phyloP scores from a whole-genome alignment of 768 basidiomycete genomes.

The Hirschioporus abietinus region DNA sequence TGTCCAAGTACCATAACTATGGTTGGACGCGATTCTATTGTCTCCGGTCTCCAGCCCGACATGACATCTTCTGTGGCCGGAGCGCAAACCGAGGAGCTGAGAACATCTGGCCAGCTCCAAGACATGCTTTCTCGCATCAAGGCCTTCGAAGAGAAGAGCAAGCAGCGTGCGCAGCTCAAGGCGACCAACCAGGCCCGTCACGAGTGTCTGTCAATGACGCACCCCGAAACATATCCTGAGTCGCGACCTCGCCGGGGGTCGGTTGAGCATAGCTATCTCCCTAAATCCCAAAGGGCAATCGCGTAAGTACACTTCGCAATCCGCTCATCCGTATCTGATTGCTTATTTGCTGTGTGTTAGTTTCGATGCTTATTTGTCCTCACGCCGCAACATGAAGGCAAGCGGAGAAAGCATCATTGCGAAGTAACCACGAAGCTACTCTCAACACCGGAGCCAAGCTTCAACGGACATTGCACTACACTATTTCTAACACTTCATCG shows the following conservation, averaged over 20 bases:
- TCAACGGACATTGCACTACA: not conserved
- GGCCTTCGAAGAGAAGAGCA: not conserved
- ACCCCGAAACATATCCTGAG: not conserved
- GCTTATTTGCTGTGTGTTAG: not conserved
- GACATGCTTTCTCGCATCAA: not conserved
- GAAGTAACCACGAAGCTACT: not conserved
- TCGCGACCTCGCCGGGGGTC: not conserved
- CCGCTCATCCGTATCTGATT: not conserved
- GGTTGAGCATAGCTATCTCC: not conserved
- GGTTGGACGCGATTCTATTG: not conserved
- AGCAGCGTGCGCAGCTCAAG: not conserved
- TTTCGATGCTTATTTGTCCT: not conserved
- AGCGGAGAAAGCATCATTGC: not conserved
- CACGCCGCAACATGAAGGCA: not conserved
- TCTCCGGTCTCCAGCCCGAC: not conserved
- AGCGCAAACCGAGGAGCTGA: not conserved
- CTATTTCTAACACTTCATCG: not conserved
- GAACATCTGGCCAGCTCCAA: not conserved
- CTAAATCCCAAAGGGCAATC: not conserved
- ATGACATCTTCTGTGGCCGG: not conserved
- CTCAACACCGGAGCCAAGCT: too few relatives aligned
- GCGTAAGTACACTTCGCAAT: not conserved
- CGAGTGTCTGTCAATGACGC: not conserved
- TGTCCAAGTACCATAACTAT: not conserved
- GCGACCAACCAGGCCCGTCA: not conserved